phyloP scores from a whole-genome alignment of 441 rosid genomes.

The Pelargonium myrrhifolium region DNA sequence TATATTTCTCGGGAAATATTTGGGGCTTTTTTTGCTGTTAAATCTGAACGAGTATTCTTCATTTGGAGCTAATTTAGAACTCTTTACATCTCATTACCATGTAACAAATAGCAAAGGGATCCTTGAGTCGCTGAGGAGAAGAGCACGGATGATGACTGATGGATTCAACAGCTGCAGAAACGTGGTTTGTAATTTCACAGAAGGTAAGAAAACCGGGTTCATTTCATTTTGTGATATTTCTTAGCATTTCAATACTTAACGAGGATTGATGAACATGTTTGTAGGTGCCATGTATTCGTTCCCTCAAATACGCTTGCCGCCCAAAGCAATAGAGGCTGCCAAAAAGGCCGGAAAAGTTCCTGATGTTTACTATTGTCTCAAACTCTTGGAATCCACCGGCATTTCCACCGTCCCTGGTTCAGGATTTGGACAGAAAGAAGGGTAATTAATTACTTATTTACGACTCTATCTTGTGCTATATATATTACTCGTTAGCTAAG shows the following conservation, averaged over 20 bases:
- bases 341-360: constrained; percentile 78
- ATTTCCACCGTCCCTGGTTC: constrained; percentile 99
- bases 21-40: too few species aligned
- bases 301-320: constrained; percentile 85
- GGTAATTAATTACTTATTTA: constrained; percentile 39
- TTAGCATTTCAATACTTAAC: not conserved
- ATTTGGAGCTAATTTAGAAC: not conserved
- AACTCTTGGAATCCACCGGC: constrained; percentile 93
- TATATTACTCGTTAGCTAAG: too few species aligned
- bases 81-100: not conserved
- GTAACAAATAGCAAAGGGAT: constrained; percentile 63
- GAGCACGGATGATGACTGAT: constrained; percentile 91
- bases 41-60: not conserved
- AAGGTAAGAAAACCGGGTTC: constrained; percentile 42
- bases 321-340: constrained; percentile 85
- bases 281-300: constrained; percentile 98
- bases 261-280: constrained; percentile 7
- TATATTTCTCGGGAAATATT: too few species aligned
- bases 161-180: constrained; percentile 98
- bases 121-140: constrained; percentile 80
- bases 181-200: constrained; percentile 91
- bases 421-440: constrained; percentile 97
- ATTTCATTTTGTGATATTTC: not conserved
- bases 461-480: not conserved
- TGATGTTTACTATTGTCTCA: constrained; percentile 92